Base-by-base conservation (phyloP, 164 flowering plant species). In the Malania oleifera region DNA sequence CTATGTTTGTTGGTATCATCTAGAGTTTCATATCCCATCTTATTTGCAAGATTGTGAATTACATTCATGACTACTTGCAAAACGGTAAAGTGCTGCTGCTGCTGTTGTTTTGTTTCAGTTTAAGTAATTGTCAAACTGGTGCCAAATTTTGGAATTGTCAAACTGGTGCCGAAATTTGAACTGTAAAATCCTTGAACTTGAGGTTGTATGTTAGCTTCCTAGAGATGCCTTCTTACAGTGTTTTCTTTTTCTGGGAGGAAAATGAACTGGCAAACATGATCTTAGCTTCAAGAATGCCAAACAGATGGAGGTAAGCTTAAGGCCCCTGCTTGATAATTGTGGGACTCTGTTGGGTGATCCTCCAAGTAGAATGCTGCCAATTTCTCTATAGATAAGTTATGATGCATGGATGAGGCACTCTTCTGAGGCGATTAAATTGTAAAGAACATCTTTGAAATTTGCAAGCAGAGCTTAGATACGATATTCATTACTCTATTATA, bases 201-300 rank as follows among this genome's bases (percentile, higher is more conserved):
- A 26, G 7, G 29, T 44, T 22, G 48, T 44, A 14, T 19, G 29
- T 50, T 50, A 17, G 19, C 29, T 5, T 18, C 37, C 3, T 7
- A n/a, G 55, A 52, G 24, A 29, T 28, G 55, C 22, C 55, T 28
- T 29, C 24, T 52, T 52, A 29, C 37, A 29, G 38, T 29, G 17
- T 18, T n/a, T 28, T 51, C 22, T 51, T 8, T 28, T 47, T 47
- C 20, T 2, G 14, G 51, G 17, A 47, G 51, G 29, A 47, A 23
- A 35, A 19, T 20, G 57, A 54, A 54, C 8, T 6, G 18, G 57
- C 27, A 7, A 37, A 4, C 57, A 13, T 34, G 25, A 2, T 11
- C 23, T 35, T 31, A 4, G 35, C 9, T 31, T 31, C 6, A 31
- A 31, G 35, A 31, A 31, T 31, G 9, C 6, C 9, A 31, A 31